Conservation (phyloP, 768 basidiomycete genomes). For the Tulasnella calospora region DNA sequence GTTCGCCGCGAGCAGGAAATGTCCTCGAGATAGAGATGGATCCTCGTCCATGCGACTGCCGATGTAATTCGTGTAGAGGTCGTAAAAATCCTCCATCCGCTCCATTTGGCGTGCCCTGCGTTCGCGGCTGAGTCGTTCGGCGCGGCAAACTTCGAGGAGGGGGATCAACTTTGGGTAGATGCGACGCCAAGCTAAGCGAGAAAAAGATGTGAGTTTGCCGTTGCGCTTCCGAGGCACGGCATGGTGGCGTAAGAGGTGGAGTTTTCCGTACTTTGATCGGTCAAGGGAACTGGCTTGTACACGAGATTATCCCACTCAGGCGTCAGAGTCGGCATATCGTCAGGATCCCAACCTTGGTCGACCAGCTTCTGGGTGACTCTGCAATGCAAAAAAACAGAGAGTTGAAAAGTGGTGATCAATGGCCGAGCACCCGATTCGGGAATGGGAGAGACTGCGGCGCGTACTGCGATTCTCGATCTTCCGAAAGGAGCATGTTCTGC, state of each 20-base stretch:
- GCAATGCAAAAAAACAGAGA: neutral
- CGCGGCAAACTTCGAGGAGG: neutral
- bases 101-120: neutral
- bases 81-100: neutral
- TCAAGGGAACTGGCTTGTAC: conserved; percentile 18
- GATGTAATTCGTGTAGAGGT: neutral
- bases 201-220: neutral
- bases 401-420: neutral
- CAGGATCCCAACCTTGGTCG: conserved; percentile 21
- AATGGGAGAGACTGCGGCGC: neutral
- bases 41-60: neutral
- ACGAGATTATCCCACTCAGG: conserved; percentile 14
- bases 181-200: conserved; percentile 17
- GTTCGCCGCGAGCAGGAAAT: neutral
- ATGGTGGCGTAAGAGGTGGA: neutral
- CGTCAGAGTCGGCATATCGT: neutral
- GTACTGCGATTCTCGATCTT: neutral
- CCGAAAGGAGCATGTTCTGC: neutral
- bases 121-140: conserved; percentile 7
- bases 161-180: conserved; percentile 14
- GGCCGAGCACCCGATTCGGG: neutral
- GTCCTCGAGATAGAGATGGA: neutral
- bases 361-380: conserved; percentile 22
- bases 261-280: conserved; percentile 17
- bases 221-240: neutral